Evolutionary conservation across 2,329 filamentous ascomycete genomes (phyloP), one percentile per base, ranked within the genome.

Genomic region (Stemphylium vesicarium): DNA sequence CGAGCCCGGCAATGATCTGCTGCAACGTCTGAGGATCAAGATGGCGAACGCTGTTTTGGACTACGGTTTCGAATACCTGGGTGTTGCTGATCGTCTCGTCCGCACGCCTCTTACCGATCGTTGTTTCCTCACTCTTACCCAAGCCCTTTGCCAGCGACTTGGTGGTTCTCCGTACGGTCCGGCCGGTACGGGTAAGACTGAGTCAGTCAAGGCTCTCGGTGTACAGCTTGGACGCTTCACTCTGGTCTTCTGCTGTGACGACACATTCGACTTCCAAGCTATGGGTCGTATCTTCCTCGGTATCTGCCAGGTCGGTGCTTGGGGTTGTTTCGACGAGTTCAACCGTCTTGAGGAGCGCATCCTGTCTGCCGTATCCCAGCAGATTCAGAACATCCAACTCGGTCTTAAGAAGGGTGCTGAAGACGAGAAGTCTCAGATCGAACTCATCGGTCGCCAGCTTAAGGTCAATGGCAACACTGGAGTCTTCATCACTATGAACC

Each of bases 401-500:
- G 95, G 96, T 53, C 82, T 99, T 50, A 93, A 93, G 74, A 92
- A 94, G 73, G 88, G 89, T 31, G 88, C 81, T 7, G 87, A 92
- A 50, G 91, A 97, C 66, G 86, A 89, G 6, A 92, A 91, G 73
- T 83, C 92, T 2, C 90, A 97, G 72, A 98, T 99, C 65, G 95
- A 99, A 75, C 82, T 99, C 16, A 90, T 98, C 49, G 94, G 94
- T 43, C 90, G 95, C 50, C 92, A 96, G 65, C 84, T 99, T 42
- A 86, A 84, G 60, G 95, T 99, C 64, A 96, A 96, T 70, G 83
- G 85, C 57, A 96, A 97, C 73, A 98, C 96, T 45, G 95, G 95
- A 66, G 95, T 99, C 74, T 99, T 99, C 81, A 99, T 99, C 75
- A 99, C 95, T 35, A 99, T 99, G 96, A 99, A 99, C 76, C 95